Base-by-base conservation (phyloP, 208 protist genomes). In the Trypanosoma cruzi region DNA sequence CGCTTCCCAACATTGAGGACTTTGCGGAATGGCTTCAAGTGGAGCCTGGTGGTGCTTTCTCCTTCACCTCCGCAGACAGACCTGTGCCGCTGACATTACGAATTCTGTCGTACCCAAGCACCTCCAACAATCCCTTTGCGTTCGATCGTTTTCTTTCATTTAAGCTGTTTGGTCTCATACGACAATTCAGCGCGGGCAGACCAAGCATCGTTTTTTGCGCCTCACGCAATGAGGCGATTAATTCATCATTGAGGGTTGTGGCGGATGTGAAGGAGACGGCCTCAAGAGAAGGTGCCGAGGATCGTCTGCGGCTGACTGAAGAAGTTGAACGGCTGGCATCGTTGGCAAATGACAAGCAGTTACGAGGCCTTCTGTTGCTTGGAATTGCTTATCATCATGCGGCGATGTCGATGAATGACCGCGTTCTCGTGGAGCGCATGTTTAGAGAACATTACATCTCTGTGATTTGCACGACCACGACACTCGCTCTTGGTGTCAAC, bases 401-500 rank as follows among this genome's bases (percentile, higher is more conserved):
- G 0, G 93, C 92, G 18, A 80, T 98, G 71, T 79, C 79, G 1
- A 53, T 71, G 29, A 55, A 81, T 34, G 95, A 97, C 55, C 77
- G 94, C 11, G 54, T 59, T 34, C 58, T 96, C 16, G 90, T 98
- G 2, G 94, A 98, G 80, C 62, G 65, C 8, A 85, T 97, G 72
- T 98, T 98, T 72, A 79, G 80, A 18, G 75, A 90, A 24, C 85
- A 89, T 61, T 88, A 89, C 64, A 79, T 98, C 29, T 78, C 77
- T 20, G 89, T 96, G 13, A 55, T 98, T 10, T 97, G 93, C 81
- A 91, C 93, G 0, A 98, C 97, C 2, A 94, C 92, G 0, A 98
- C 97, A 20, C 82, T 98, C 5, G 90, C 95, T 2, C 74, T 97
- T 26, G 97, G 97, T 11, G 94, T 98, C 13, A 98, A 98, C 72